Evolutionary conservation across 1,284 basidiomycete genomes (phyloP), one percentile per base, ranked within the genome.

Genomic region (Papiliotrema fonsecae): DNA sequence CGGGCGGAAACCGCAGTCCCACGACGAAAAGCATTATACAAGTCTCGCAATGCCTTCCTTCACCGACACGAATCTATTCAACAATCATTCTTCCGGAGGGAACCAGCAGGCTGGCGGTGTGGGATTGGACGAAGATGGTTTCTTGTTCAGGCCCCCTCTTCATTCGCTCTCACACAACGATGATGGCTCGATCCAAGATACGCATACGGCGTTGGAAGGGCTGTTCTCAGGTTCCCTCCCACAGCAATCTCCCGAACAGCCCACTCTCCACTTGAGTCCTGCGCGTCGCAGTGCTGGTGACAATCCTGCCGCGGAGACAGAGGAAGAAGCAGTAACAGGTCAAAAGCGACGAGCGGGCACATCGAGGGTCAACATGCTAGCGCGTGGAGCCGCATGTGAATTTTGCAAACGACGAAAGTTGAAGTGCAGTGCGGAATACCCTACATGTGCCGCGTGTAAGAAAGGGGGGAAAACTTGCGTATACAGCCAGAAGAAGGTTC

Each of bases 371-470:
- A 63, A 67, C 53, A 72, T 72, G 69, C 56, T 72, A 5, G 57
- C 68, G 7, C 60, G 72, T 41, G 72, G 72, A 7, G 69, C 62
- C 6, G 70, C 72, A 4, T 74, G 70, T 54, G 72, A 74, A 51
- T 74, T 72, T 43, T 74, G 72, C 53, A 74, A 74, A 49, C 57
- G 62, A n/a, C 61, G 72, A 18, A 74, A 73, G 45, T 52, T 74
- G 30, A 66, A 69, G 50, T 74, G 72, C 47, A 62, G 67, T 2
- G 72, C 69, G 27, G 68, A 70, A 40, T 35, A 57, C 38, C 72
- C 72, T 1, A 50, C 56, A 26, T 74, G 72, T 50, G 54, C 55
- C 0, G 62, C 63, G 18, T 74, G 72, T 43, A 32, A 49, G n/a
- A 64, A 67, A 31, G 46, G 56, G 3, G 60, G 61, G 2, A 59